Evolutionary conservation across 805 yeast genomes (phyloP), one percentile per base, ranked within the genome.

Genomic region (Zygosaccharomyces bisporus): DNA sequence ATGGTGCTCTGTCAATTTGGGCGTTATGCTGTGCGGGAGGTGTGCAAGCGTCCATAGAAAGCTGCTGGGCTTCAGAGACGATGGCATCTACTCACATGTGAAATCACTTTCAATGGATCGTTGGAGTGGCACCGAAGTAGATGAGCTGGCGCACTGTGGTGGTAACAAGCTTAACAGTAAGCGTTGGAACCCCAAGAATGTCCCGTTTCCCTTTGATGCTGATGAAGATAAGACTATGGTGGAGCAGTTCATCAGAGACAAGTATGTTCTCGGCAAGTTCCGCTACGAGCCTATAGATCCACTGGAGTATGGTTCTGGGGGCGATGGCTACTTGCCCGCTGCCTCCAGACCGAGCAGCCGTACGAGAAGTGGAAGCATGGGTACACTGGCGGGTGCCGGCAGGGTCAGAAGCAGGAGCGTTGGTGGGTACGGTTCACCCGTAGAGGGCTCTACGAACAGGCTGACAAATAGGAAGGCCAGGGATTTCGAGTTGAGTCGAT

Each of bases 31-130:
- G 13, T 87, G 95, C 68, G 93, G 93, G 12, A 70, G 93, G 52
- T 87, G 95, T 72, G 91, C 95, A 6, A 79, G 86, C 3, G 73
- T 81, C 25, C 95, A 87, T 63, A 71, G 87, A 48, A 75, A 76
- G 44, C 48, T 60, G 12, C 69, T 86, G 34, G 86, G 88, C 0
- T 54, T 71, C 1, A 50, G 63, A 19, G 57, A 53, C 23, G 66
- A 61, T 36, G 55, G 42, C 7, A 79, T 79, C 32, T 64, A 81
- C 9, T 81, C 90, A 4, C 66, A 70, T 40, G 86, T 86, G 6
- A 85, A 84, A 56, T 82, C 90, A 0, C 67, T 87, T 43, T 79
- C 89, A 4, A 69, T 83, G 59, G 95, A 87, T 53, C 64, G 69
- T 3, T 87, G 95, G 95, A 53, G 72, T 1, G 61, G 61, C 4